These are phyloP conservation scores for Umbelopsis ramanniana DNA, from an alignment of 192 early-diverging fungal genomes.

Conservation along the genomic window DNA sequence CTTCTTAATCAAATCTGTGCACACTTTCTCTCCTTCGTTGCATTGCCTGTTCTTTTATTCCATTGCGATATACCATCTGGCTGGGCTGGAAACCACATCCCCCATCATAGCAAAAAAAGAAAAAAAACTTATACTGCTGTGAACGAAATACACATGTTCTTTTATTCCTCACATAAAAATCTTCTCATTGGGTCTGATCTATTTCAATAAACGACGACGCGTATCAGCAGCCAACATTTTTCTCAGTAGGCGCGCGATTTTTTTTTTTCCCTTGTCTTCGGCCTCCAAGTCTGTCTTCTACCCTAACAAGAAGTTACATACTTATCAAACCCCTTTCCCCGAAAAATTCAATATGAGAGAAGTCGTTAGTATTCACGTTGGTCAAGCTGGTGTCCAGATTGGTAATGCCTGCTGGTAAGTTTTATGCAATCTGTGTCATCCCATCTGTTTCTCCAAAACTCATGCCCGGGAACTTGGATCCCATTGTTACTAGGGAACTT, in stretches of 20 bases:
- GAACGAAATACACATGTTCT: constrained; percentile 2
- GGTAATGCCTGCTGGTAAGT: constrained; percentile 89
- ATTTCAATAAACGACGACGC: no score
- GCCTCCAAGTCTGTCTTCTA: constrained; percentile 16
- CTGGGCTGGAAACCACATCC: constrained; percentile 10
- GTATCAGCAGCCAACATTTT: not conserved
- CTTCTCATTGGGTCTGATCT: not conserved
- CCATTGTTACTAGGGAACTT: constrained; percentile 5
- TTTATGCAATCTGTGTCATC: not conserved
- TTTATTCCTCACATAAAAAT: not conserved
- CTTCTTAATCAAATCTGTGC: not conserved
- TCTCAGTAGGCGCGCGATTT: not conserved
- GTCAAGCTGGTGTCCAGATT: constrained; percentile 77
- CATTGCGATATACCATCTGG: constrained; percentile 15
- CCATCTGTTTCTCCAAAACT: not conserved
- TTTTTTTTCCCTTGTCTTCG: not conserved
- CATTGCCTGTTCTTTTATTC: not conserved
- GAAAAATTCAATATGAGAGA: constrained; percentile 44
- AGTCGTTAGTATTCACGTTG: constrained; percentile 51
- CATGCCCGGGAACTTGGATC: not conserved
- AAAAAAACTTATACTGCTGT: not conserved
- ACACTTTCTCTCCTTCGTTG: not conserved
- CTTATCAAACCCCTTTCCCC: not conserved
- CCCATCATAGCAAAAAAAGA: not conserved
- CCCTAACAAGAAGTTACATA: constrained; percentile 21